Base-by-base conservation (phyloP, 2,329 filamentous ascomycete species). In the Hypoxylon sp. region DNA sequence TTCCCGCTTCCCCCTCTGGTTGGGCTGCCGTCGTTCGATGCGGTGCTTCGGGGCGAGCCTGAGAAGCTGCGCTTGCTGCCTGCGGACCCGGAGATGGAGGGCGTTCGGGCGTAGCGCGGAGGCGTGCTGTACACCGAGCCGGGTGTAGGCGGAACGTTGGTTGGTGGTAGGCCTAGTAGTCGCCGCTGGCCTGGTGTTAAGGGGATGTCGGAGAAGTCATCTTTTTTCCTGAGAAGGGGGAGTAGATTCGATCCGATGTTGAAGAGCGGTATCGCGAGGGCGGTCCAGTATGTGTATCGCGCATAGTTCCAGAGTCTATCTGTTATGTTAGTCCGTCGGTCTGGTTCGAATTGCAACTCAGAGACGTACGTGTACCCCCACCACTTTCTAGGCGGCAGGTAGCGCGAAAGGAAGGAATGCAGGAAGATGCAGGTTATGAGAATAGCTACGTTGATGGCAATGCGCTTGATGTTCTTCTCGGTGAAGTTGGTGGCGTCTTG, bases 101-200 rank as follows among this genome's bases (percentile, higher is more conserved):
- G 87, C 11, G 92, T 95, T 65, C 93, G 87, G 37, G 91, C 89
- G 82, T 97, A 98, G 75, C 93, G 89, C 2, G 95, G 95, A 3
- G 95, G 95, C 0, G 95, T 98, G 74, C 91, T 90, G 80, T 93
- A 97, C 63, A 88, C 87, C 46, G 91, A 90, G 58, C 87, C 86
- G 1, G 93, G 91, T 0, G 91, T 92, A 0, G 91, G 87, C 2
- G 87, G 83, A 1, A 83, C 81, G 2, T 86, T 85, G 65, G 86
- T 88, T 2, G 93, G 91, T 42, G 91, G 87, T 3, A 99, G 88
- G 52, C 94, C 94, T 56, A 99, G 88, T 13, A 97, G 87, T 70
- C 90, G 87, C 68, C 95, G 92, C 83, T 98, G 96, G 11, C 90
- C 90, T n/a, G 93, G 91, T 0, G 95, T 98, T 72, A 99, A 87